Conservation (phyloP, 441 rosid species). For the Codiaeum variegatum region DNA sequence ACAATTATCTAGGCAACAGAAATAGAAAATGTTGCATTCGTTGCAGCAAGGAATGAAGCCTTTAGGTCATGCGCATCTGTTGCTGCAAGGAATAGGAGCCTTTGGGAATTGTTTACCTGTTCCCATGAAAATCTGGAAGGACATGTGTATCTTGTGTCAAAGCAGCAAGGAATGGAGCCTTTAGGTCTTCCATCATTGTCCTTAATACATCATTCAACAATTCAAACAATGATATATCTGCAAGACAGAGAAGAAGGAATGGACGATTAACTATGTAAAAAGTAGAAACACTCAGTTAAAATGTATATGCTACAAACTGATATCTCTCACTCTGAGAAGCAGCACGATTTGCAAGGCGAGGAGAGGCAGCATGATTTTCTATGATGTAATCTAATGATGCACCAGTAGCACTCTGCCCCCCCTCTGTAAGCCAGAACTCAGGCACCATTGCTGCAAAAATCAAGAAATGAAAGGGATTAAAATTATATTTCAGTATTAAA, state of each 20-base stretch:
- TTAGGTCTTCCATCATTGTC: constrained; percentile 45
- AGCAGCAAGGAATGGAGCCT: constrained; percentile 76
- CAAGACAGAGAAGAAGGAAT: constrained; percentile 20
- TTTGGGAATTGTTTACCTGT: constrained; percentile 45
- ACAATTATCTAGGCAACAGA: constrained; percentile 3
- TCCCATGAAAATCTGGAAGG: constrained; percentile 92
- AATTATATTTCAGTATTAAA: background rate
- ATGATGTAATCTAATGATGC: constrained; percentile 78
- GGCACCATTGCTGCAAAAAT: constrained; percentile 70
- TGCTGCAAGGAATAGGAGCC: no score
- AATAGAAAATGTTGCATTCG: constrained; percentile 5
- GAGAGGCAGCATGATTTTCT: constrained; percentile 89
- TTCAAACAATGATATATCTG: constrained; percentile 77
- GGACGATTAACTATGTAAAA: constrained; percentile 6
- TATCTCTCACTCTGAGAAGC: constrained; percentile 68
- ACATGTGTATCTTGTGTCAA: constrained; percentile 71
- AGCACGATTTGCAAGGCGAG: constrained; percentile 82
- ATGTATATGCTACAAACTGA: constrained; percentile 9
- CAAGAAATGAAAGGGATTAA: background rate
- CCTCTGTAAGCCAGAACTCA: constrained; percentile 95
- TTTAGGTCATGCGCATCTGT: no score
- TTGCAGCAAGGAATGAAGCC: background rate
- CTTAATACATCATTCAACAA: constrained; percentile 61
- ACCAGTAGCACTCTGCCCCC: constrained; percentile 98
- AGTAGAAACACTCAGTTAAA: constrained; percentile 1